Evolutionary conservation across 2,329 filamentous ascomycete genomes (phyloP), one percentile per base, ranked within the genome.

Genomic region (Penicillium thymicola): DNA sequence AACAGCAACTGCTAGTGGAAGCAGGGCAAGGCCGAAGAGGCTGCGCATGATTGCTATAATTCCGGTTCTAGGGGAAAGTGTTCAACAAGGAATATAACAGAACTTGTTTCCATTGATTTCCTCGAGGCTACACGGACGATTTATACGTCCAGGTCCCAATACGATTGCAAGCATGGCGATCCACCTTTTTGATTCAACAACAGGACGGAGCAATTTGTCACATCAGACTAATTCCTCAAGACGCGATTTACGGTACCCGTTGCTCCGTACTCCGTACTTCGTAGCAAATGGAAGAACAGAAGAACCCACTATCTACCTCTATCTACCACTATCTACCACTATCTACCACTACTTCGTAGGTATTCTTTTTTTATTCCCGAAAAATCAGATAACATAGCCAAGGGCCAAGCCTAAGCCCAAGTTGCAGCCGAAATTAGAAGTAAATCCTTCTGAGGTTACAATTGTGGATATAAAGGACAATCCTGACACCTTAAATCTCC

Each of bases 1-100:
- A 16, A 59, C 50, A n/a, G 60, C 60, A 14, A 34, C 48, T 51
- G 56, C 56, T 28, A 64, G 28, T 42, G 59, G 58, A 41, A 64
- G 56, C 30, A 64, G 47, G 18, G 51, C 58, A n/a, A 64, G 55
- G 21, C 56, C 28, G 16, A 46, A 40, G 36, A 64, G 41, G 25
- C 45, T 58, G 49, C 55, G 60, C 61, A 64, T 64, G 43, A 36
- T 53, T 54, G 43, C 48, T 47, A 21, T 27, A 23, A 32, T 13
- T 28, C 16, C 16, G 42, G 5, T 4, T 5, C 2, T 43, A 7
- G 10, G 43, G 18, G 14, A 41, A 18, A n/a, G 16, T 1, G 14
- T 7, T n/a, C 6, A 30, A 25, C 1, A 8, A 27, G 7, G 9
- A 10, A n/a, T 38, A 30, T 25, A 30, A 30, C 25, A 32, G 13